Evolutionary conservation across 2,329 filamentous ascomycete genomes (phyloP), one percentile per base, ranked within the genome.

Genomic region (Coniochaeta pulveracea): DNA sequence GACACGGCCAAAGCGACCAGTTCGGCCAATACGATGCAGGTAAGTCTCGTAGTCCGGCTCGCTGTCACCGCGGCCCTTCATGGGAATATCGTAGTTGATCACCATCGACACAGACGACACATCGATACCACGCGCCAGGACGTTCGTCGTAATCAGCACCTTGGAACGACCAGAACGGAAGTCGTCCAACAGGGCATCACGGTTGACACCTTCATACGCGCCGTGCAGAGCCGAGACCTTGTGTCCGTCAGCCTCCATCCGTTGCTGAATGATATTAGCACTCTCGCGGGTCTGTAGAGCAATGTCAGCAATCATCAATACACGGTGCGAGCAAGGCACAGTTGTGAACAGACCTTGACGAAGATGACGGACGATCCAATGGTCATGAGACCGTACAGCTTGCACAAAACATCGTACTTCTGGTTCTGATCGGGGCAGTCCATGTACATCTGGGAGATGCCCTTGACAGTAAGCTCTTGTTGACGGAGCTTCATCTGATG

Each of bases 361-460:
- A 98, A 98, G 47, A 98, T 96, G 51, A 98, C 94, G 0, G 91
- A 96, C 6, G 89, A 94, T 5, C 88, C 88, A 47, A 96, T 86
- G 11, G 88, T 95, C 74, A 98, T 89, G 27, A 96, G 66, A 37
- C 89, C 88, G 53, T 98, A 98, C 38, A 98, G 81, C 52, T 89
- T 85, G 55, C 93, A 82, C 6, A 98, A 74, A 37, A 84, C 78
- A 22, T 81, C 74, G 52, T 93, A 98, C 55, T 96, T 96, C 49
- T 84, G 76, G 22, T 77, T 63, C 43, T 93, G 83, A 21, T 70
- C 69, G 15, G 82, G 74, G 49, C 89, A 96, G 56, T 98, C 91
- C 54, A 98, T 85, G 54, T 93, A 98, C 62, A 98, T 85, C 52
- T 98, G 91, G 44, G 89, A 93, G 54, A 98, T 98, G 15, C 91